Conservation (phyloP, 352 stramenopile species). For the Phytophthora capsici region DNA sequence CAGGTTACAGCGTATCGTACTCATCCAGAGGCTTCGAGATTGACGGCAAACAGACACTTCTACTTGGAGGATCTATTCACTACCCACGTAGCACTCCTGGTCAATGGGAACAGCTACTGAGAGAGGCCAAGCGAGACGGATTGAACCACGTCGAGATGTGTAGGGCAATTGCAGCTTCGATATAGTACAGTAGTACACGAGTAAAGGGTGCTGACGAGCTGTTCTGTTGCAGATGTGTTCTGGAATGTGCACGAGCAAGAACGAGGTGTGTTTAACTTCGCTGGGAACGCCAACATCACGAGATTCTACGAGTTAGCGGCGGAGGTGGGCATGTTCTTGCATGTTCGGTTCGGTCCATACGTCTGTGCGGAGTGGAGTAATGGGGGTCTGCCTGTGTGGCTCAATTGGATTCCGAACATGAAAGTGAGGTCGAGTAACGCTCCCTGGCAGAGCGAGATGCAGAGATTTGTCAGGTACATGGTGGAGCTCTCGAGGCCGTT, state of each 20-base stretch:
- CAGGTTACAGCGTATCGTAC: constrained; percentile 60
- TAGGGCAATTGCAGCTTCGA: constrained; percentile 30
- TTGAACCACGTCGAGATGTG: constrained; percentile 80
- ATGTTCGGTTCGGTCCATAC: constrained; percentile 75
- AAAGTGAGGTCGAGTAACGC: constrained; percentile 57
- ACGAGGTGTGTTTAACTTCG: constrained; percentile 61
- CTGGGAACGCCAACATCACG: constrained; percentile 58
- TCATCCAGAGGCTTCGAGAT: constrained; percentile 64
- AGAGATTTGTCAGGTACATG: constrained; percentile 67
- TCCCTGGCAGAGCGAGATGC: constrained; percentile 58
- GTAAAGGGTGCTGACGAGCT: neutral
- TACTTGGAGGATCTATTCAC: constrained; percentile 76
- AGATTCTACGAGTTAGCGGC: constrained; percentile 66
- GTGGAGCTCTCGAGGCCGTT: constrained; percentile 68
- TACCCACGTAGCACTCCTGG: constrained; percentile 57
- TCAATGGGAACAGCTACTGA: constrained; percentile 65
- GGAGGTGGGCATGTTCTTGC: constrained; percentile 64
- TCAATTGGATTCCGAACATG: constrained; percentile 55
- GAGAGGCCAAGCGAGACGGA: constrained; percentile 71
- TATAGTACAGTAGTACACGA: too few relatives aligned
- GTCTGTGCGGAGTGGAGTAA: constrained; percentile 76
- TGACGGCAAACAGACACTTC: constrained; percentile 57
- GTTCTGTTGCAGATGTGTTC: constrained; percentile 57
- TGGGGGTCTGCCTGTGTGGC: constrained; percentile 65
- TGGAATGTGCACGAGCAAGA: constrained; percentile 76